Conservation (phyloP, 768 basidiomycete species). For the Pholiota molesta region DNA sequence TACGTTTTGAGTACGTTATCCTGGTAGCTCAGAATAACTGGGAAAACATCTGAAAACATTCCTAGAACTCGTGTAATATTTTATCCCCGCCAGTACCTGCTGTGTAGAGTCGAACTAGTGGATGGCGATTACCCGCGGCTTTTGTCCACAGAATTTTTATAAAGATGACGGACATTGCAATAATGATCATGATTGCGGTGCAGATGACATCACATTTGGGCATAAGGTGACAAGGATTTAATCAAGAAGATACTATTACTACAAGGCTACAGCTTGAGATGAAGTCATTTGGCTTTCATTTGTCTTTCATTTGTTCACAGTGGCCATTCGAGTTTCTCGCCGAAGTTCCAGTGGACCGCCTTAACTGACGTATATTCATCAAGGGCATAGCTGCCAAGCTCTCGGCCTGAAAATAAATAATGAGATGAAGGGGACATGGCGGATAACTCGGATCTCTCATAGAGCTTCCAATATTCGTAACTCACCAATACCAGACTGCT, state of each 20-base stretch:
- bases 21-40: background rate
- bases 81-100: background rate
- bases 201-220: background rate
- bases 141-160: background rate
- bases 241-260: background rate
- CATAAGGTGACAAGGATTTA: background rate
- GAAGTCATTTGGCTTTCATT: background rate
- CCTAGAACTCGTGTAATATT: background rate
- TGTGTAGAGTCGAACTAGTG: background rate
- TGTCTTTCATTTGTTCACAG: slow-evolving; percentile 41
- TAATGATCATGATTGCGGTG: background rate
- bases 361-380: slow-evolving; percentile 84
- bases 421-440: background rate
- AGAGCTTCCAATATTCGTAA: slow-evolving; percentile 8
- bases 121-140: background rate
- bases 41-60: background rate
- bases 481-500: slow-evolving; percentile 85
- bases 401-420: slow-evolving; percentile 59
- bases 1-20: too few species aligned
- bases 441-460: background rate
- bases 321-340: slow-evolving; percentile 80
- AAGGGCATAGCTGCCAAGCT: slow-evolving; percentile 84
- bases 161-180: background rate
- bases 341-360: slow-evolving; percentile 88
- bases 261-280: background rate